Conservation (phyloP, 306 rosid genomes). For the Casuarina equisetifolia region DNA sequence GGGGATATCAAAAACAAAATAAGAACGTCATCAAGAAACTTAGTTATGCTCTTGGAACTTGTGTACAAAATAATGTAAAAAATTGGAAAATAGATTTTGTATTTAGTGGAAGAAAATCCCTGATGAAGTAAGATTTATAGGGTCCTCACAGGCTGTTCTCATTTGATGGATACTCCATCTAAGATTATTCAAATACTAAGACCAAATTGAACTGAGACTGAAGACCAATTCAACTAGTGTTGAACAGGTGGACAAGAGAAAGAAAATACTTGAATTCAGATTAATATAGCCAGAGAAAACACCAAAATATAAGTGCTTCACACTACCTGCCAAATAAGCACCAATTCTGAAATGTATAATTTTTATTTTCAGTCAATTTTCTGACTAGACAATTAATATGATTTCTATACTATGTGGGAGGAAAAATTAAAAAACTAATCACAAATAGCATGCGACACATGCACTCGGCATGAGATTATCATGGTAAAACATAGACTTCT, state of each 20-base stretch:
- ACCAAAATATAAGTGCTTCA: background rate
- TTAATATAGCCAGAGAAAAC: background rate
- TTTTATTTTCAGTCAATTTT: background rate
- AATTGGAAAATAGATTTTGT: constrained; percentile 13
- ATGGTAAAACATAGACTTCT: background rate
- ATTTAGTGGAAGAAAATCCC: constrained; percentile 3
- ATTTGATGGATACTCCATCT: background rate
- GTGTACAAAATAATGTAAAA: background rate
- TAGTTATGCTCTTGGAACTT: background rate
- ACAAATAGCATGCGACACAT: background rate
- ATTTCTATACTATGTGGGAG: background rate
- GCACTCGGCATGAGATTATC: background rate
- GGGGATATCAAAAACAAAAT: constrained; percentile 28
- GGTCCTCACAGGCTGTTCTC: background rate
- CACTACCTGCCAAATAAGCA: background rate
- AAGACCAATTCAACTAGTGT: background rate
- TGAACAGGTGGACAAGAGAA: background rate
- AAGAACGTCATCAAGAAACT: constrained; percentile 25
- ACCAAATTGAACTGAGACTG: background rate
- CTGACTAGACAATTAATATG: background rate
- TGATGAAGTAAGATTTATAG: background rate
- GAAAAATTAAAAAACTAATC: background rate
- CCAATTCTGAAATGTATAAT: background rate
- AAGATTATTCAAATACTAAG: background rate
- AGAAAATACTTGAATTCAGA: background rate